Percentiles rank a stretch among this genome's conserved stretches.
Conservation (phyloP, 495 filamentous ascomycete genomes). For the Aspergillus sparsus region DNA sequence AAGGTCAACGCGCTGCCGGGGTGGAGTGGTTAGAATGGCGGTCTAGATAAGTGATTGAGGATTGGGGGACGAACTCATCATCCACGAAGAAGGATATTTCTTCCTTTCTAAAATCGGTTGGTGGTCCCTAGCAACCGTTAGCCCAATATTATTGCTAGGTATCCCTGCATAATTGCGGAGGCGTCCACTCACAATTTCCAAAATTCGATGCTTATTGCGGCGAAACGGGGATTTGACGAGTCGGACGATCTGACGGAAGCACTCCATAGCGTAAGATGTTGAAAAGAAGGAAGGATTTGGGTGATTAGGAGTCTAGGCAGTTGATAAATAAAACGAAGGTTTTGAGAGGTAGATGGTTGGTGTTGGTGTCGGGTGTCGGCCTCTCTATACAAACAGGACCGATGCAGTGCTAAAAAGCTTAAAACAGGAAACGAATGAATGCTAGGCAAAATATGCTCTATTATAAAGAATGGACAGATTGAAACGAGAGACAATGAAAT, state of each 20-base stretch:
- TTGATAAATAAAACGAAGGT: background rate
- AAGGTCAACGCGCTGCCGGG: conserved; percentile 42
- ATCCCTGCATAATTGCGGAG: background rate
- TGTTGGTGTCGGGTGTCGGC: conserved; percentile 4
- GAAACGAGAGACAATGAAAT: conserved; percentile 32
- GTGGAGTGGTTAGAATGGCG: conserved; percentile 34
- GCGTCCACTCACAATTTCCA: conserved; percentile 44
- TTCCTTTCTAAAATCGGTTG: conserved; percentile 51
- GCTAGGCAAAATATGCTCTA: conserved; percentile 15
- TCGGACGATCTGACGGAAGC: conserved; percentile 43
- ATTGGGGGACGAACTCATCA: conserved; percentile 44
- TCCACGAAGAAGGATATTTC: conserved; percentile 43
- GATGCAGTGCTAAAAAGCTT: conserved; percentile 18
- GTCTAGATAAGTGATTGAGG: conserved; percentile 20
- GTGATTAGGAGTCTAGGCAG: background rate
- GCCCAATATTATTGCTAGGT: background rate
- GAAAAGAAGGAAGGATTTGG: background rate
- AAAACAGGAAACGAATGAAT: conserved; percentile 16
- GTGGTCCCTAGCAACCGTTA: conserved; percentile 36
- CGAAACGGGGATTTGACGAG: conserved; percentile 42
- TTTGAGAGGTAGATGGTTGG: background rate
- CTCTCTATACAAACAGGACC: conserved; percentile 20
- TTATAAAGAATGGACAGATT: conserved; percentile 19
- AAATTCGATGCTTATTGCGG: conserved; percentile 28
- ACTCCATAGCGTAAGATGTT: conserved; percentile 33